Evolutionary conservation across 148 eudicot species (phyloP), one percentile per base, ranked within the genome.

Genomic region (Chenopodium suecicum): DNA sequence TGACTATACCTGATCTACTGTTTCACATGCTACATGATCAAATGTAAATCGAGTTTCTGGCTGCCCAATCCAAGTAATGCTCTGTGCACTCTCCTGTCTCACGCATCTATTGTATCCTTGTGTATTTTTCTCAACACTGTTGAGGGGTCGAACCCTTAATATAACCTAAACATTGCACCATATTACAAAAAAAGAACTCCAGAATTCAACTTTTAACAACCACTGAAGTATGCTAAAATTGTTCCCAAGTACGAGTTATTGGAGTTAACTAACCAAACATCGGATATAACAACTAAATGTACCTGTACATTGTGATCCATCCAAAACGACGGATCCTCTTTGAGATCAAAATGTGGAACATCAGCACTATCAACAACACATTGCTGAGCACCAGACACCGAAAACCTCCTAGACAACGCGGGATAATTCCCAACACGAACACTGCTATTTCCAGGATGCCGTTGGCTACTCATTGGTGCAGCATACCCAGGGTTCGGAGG

Each of bases 291-390:
- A 34, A 25, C 9, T 23, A 14, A 9, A 64, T 80, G 52, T 80
- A 95, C 99, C 88, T 97, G 99, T 52, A 97, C 94, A 88, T 90
- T 94, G 86, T 94, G 99, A 84, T 97, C 97, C 93, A 94, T 90
- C 99, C 99, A 97, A 86, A 97, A 97, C 4, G 95, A 89, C 71
- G 99, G 91, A 87, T 97, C 92, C 81, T 97, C 99, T 80, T 91
- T 94, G 63, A 97, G 94, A 78, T 91, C 97, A 87, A 92, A 97
- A 90, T 92, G 93, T 17, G 98, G 90, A 71, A 94, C 97, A 46
- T 96, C 93, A 74, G 81, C 88, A 0, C 92, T 82, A 86, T 91
- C 89, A 73, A 94, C 88, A 76, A 83, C 84, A 71, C 78, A 74
- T 1, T 81, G 70, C 6, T 77, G 82, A 10, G 78, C 86, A 87